Percentiles rank a stretch among this genome's conserved stretches.
Conservation (phyloP, 352 stramenopile genomes). For the Thalassiosira livingstoniorum region DNA sequence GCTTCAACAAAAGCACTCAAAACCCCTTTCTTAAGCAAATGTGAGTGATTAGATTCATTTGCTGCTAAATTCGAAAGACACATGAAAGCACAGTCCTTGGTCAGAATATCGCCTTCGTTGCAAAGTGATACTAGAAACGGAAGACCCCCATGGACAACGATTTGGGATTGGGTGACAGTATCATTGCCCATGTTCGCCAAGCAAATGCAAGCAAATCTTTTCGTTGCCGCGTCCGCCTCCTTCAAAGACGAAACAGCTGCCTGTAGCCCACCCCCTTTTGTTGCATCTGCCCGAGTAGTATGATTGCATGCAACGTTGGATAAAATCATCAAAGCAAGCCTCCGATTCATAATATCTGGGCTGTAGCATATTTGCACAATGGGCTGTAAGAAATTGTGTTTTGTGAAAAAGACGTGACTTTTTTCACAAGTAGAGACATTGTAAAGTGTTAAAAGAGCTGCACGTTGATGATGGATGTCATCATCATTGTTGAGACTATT, state of each 20-base stretch:
- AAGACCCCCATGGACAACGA: constrained; percentile 93
- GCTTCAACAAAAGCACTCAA: constrained; percentile 88
- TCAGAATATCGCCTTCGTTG: constrained; percentile 84
- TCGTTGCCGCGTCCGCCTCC: constrained; percentile 89
- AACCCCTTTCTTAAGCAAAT: constrained; percentile 90
- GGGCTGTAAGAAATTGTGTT: constrained; percentile 88
- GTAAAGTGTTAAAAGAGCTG: constrained; percentile 92
- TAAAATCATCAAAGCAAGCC: constrained; percentile 94
- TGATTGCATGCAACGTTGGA: constrained; percentile 95
- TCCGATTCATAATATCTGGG: constrained; percentile 92
- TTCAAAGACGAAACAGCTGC: constrained; percentile 89
- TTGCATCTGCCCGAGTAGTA: constrained; percentile 89
- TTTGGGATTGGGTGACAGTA: constrained; percentile 89
- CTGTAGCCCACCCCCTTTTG: constrained; percentile 91
- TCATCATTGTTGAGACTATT: constrained; percentile 86
- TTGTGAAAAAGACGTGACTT: constrained; percentile 92
- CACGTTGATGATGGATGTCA: constrained; percentile 77
- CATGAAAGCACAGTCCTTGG: constrained; percentile 93
- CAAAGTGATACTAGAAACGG: constrained; percentile 88
- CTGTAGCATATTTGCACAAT: constrained; percentile 89
- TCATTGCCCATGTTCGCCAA: constrained; percentile 95
- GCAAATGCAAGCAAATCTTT: constrained; percentile 93
- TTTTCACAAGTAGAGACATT: constrained; percentile 93
- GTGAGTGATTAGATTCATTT: constrained; percentile 93
- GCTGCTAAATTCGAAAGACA: constrained; percentile 93